phyloP scores from a whole-genome alignment of 2,329 filamentous ascomycete genomes.

The Colletotrichum tofieldiae region DNA sequence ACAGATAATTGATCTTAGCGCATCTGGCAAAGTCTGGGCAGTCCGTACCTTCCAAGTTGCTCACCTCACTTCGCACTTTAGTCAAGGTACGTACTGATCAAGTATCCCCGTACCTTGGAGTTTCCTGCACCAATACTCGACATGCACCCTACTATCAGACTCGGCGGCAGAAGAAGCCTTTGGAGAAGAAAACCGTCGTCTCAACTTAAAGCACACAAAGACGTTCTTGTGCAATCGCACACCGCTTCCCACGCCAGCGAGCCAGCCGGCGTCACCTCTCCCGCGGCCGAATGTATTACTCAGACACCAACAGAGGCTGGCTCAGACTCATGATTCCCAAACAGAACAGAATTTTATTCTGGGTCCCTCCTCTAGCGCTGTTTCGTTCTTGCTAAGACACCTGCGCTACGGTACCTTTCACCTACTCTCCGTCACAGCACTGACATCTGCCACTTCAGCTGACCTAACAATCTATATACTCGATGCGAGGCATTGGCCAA shows the following conservation, averaged over 20 bases:
- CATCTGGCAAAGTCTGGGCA: background rate
- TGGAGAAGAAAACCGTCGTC: constrained; percentile 5
- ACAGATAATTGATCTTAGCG: constrained; percentile 10
- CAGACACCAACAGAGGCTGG: constrained; percentile 10
- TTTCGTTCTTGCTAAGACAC: constrained; percentile 26
- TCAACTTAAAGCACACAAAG: constrained; percentile 15
- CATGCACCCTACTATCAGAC: background rate
- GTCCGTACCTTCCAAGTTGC: background rate
- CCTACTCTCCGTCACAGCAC: constrained; percentile 3
- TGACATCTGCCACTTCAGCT: constrained; percentile 30
- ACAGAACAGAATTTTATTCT: constrained; percentile 40
- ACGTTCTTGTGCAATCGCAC: background rate
- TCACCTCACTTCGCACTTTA: background rate
- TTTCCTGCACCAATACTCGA: background rate
- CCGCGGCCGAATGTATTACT: background rate
- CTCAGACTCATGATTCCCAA: constrained; percentile 31
- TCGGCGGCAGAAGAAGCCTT: constrained; percentile 2
- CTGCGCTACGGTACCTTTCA: constrained; percentile 15
- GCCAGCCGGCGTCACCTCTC: background rate
- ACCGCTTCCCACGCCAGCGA: constrained; percentile 3
- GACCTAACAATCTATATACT: constrained; percentile 12
- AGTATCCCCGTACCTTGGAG: background rate
- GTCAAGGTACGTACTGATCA: background rate
- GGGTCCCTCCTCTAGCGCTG: constrained; percentile 35
- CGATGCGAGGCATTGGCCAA: background rate